Evolutionary conservation across 2,329 filamentous ascomycete genomes (phyloP), one percentile per base, ranked within the genome.

Genomic region (Nigrospora oryzae): DNA sequence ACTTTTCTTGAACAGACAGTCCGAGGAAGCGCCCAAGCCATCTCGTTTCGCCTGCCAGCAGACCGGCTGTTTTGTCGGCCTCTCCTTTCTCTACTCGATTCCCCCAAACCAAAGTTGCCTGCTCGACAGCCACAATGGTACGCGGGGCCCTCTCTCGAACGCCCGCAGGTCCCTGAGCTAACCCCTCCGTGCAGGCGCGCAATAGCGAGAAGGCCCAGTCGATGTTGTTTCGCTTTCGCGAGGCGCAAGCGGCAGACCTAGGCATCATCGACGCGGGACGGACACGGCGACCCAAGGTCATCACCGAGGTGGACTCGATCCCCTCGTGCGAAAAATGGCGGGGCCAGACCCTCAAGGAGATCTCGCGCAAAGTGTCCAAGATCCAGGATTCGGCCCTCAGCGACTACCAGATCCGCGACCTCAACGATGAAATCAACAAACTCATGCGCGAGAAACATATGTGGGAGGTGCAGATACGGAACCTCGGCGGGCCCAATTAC

Each of bases 381-480:
- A 97, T 98, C 69, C 93, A 98, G 64, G 93, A 98, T 57, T 73
- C 80, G 10, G 83, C 84, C 39, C 76, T 98, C n/a, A 89, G 82
- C 67, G 93, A 98, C 74, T 97, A 86, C 71, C 93, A 97, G 73
- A 89, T 98, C 65, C 84, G 93, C 59, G 93, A 98, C 67, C 74
- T 98, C 62, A 98, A 98, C 70, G 93, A 98, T 66, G 93, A 98
- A 68, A 95, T 98, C 74, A 98, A 98, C 74, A 95, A 95, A 70
- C 77, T 95, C 50, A 96, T 98, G 88, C 83, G 89, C 52, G 93
- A 98, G 72, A 98, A 98, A 68, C 89, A 94, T 76, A 90, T 95
- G 78, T 98, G 93, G 93, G 93, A 98, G 73, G 81, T 93, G 56
- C 89, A 96, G 68, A 96, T 98, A 55, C 79, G 90, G 47, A 94